Evolutionary conservation across 1,139 yeast genomes (phyloP), one percentile per base, ranked within the genome.

Genomic region (Hyphopichia pseudoburtonii): DNA sequence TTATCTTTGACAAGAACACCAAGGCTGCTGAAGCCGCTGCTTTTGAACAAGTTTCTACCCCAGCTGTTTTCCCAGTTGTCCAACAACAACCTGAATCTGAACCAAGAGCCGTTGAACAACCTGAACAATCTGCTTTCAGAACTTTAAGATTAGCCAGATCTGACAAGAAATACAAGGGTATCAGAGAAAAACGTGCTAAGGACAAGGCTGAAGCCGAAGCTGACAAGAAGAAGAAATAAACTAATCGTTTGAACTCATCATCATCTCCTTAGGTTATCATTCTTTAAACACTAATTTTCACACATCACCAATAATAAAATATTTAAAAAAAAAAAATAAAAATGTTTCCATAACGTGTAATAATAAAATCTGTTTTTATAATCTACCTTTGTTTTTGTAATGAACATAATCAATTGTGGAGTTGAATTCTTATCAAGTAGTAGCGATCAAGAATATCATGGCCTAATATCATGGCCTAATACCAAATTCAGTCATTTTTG

Each of bases 161-260:
- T 59, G 88, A 86, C 64, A 88, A 92, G 83, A 88, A 79, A 74
- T 85, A 78, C 86, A 79, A 73, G 71, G 98, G 98, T 80, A 76
- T 81, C 76, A 88, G 95, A 78, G 97, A 84, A 69, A 90, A 90
- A 95, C 86, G 96, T 78, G 95, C 95, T 62, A 82, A 73, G 68
- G 97, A 89, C 58, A 80, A 80, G 80, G 97, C 97, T 73, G 97
- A 87, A 77, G 97, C 97, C 71, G 97, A 90, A 80, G 96, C 95
- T 78, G 96, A 88, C 65, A 89, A 89, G 90, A 68, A 70, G 65
- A 88, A 88, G 88, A 88, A 88, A 82, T 86, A 85, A 80, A 41
- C 45, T 38, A 43, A 35, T 37, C 33, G 23, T 30, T 30, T 14
- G 23, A 21, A 21, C 10, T n/a, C n/a, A n/a, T n/a, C n/a, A n/a